Evolutionary conservation across 1,284 basidiomycete species (phyloP).

Genomic region (Irpex lacteus): DNA sequence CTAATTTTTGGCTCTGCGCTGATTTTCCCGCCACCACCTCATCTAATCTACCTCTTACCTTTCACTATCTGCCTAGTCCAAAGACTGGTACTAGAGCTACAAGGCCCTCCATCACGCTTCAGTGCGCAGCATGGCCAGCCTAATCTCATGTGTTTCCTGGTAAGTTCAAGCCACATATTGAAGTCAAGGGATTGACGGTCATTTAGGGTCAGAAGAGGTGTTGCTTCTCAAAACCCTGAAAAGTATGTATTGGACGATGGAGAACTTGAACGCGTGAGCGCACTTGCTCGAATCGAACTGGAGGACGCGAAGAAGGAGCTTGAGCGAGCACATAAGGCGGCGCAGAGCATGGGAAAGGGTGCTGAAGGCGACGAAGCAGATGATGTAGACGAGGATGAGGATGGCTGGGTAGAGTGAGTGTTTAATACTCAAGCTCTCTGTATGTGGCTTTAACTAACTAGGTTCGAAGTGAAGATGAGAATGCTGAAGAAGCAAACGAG

Average conservation of each 20-base stretch:
- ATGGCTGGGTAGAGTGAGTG: constrained; percentile 82
- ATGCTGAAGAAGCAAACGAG: constrained; percentile 39
- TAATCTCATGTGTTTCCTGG: constrained; percentile 63
- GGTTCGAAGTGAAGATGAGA: constrained; percentile 43
- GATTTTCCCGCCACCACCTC: background rate
- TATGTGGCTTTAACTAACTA: constrained; percentile 20
- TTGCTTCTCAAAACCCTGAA: constrained; percentile 72
- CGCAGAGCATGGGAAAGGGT: constrained; percentile 67
- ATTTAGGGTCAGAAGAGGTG: constrained; percentile 82
- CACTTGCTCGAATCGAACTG: constrained; percentile 84
- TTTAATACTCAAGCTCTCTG: constrained; percentile 13
- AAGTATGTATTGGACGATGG: constrained; percentile 92
- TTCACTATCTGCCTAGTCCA: background rate
- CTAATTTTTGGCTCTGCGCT: background rate
- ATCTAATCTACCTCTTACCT: background rate
- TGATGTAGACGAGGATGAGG: constrained; percentile 47
- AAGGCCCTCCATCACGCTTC: background rate
- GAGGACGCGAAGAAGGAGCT: constrained; percentile 87
- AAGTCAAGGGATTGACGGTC: constrained; percentile 16
- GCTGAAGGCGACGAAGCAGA: constrained; percentile 60
- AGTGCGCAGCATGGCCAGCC: constrained; percentile 52
- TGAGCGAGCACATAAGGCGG: constrained; percentile 78
- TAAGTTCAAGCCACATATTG: constrained; percentile 18
- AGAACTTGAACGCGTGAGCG: constrained; percentile 89
- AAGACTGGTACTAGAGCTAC: background rate